A percentile compares a stretch with the other conserved stretches of the same genome.
phyloP scores from a whole-genome alignment of 2,329 filamentous ascomycete species.

The Xenoacremonium recifei region DNA sequence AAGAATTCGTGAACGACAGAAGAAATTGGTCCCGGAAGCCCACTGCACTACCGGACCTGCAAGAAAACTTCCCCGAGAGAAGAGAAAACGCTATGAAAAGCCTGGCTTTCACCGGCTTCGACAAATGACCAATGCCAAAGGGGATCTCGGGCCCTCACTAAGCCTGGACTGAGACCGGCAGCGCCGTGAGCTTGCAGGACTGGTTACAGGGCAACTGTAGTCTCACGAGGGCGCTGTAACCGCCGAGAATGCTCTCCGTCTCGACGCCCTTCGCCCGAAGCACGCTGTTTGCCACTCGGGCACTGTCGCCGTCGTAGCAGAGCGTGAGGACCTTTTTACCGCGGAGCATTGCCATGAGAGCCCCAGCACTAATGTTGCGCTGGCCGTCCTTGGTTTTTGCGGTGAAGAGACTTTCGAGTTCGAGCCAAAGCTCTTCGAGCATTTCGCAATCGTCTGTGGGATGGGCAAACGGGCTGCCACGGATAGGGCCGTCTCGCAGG shows the following conservation, averaged over 20 bases:
- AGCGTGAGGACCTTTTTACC: conserved; percentile 43
- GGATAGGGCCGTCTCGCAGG: conserved; percentile 26
- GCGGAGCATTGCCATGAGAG: conserved; percentile 27
- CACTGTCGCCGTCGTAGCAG: conserved; percentile 54
- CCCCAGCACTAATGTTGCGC: conserved; percentile 25
- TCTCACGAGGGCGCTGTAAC: conserved; percentile 27
- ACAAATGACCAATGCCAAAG: too few relatives aligned
- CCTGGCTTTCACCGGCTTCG: too few relatives aligned
- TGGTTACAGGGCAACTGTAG: conserved; percentile 25
- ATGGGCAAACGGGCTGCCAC: conserved; percentile 33
- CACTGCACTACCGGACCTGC: conserved; percentile 22
- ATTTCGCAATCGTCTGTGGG: conserved; percentile 46
- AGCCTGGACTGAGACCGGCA: conserved; percentile 23
- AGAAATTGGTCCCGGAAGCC: conserved; percentile 20
- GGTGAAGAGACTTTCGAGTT: conserved; percentile 45
- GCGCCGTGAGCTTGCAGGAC: conserved; percentile 20
- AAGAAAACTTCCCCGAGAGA: conserved; percentile 2
- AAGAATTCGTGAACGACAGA: too few relatives aligned
- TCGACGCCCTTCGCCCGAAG: conserved; percentile 49
- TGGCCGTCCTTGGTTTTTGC: conserved; percentile 26
- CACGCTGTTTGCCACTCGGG: conserved; percentile 53
- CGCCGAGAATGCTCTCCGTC: conserved; percentile 46
- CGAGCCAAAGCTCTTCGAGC: conserved; percentile 47
- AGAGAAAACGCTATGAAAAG: too few relatives aligned
- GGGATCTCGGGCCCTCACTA: too few relatives aligned